Percentiles rank a stretch among this genome's conserved stretches.
phyloP scores from a whole-genome alignment of 176 grass and related monocot species.

The Chrysopogon serrulatus region DNA sequence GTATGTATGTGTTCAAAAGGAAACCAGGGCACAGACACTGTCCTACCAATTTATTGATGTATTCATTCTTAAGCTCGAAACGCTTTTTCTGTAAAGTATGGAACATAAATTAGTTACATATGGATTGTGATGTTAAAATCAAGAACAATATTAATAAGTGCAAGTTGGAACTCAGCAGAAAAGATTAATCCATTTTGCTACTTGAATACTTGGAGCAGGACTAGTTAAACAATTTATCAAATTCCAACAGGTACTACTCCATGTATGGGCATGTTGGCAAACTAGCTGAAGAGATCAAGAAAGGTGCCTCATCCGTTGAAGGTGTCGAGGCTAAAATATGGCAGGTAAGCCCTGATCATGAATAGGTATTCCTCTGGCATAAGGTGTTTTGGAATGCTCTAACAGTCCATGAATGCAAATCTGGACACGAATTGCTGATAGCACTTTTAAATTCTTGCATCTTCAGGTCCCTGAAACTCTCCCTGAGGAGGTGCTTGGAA shows the following conservation, averaged over 20 bases:
- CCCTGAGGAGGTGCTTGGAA: slow-evolving; percentile 68
- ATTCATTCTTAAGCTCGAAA: not conserved
- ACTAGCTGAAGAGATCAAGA: slow-evolving; percentile 81
- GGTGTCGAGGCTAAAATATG: slow-evolving; percentile 84
- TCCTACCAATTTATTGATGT: not conserved
- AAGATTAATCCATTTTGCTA: not conserved
- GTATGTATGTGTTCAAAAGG: not conserved
- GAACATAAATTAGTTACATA: not conserved
- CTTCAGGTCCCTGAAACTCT: slow-evolving; percentile 77
- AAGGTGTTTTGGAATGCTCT: not conserved
- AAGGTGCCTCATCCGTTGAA: slow-evolving; percentile 77
- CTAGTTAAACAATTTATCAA: not conserved
- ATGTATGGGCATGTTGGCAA: slow-evolving; percentile 88
- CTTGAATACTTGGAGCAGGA: not conserved
- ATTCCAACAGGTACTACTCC: slow-evolving; percentile 76
- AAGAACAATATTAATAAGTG: not conserved
- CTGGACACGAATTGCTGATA: not conserved
- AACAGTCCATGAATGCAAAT: not conserved
- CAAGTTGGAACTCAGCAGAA: not conserved
- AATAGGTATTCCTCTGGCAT: not conserved
- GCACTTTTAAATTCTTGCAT: not conserved
- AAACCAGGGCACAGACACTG: not conserved
- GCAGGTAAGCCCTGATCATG: slow-evolving; percentile 45
- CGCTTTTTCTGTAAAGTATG: not conserved
- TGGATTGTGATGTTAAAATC: not conserved